Conservation (phyloP, 768 basidiomycete species). For the Pleurotus salmoneostramineus region DNA sequence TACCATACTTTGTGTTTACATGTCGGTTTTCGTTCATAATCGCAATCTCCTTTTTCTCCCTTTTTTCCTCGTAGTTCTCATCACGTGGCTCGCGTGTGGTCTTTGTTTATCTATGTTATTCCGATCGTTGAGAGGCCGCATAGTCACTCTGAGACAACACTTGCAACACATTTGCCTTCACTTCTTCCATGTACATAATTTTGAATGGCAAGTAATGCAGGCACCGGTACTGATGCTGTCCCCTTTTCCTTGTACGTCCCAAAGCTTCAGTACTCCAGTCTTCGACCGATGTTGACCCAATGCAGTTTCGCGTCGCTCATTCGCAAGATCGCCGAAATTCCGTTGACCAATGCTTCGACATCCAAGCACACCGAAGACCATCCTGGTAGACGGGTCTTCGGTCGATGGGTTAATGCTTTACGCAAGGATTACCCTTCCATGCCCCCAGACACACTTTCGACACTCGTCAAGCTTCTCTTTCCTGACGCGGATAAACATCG, state of each 20-base stretch:
- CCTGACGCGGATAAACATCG: slow-evolving; percentile 74
- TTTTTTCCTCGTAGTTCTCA: background rate
- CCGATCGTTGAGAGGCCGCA: background rate
- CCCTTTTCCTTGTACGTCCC: slow-evolving; percentile 4
- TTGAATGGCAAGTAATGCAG: background rate
- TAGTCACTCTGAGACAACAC: background rate
- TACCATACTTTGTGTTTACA: background rate
- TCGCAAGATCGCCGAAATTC: slow-evolving; percentile 2
- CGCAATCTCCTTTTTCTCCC: background rate
- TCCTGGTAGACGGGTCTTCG: slow-evolving; percentile 22
- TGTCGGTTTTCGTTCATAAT: background rate
- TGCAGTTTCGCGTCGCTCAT: slow-evolving; percentile 2
- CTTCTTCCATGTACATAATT: background rate
- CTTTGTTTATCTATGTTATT: background rate
- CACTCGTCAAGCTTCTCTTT: slow-evolving; percentile 75
- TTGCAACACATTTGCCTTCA: background rate
- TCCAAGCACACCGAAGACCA: background rate
- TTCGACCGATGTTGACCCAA: background rate
- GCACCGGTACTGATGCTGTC: background rate
- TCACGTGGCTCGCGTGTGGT: background rate
- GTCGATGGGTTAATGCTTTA: slow-evolving; percentile 41
- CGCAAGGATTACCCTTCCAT: slow-evolving; percentile 41
- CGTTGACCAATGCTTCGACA: background rate
- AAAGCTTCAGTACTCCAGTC: background rate
- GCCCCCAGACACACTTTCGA: slow-evolving; percentile 48